These are phyloP conservation scores for Saccharata proteae DNA, from an alignment of 2,329 filamentous ascomycete genomes.

Conservation along the genomic window DNA sequence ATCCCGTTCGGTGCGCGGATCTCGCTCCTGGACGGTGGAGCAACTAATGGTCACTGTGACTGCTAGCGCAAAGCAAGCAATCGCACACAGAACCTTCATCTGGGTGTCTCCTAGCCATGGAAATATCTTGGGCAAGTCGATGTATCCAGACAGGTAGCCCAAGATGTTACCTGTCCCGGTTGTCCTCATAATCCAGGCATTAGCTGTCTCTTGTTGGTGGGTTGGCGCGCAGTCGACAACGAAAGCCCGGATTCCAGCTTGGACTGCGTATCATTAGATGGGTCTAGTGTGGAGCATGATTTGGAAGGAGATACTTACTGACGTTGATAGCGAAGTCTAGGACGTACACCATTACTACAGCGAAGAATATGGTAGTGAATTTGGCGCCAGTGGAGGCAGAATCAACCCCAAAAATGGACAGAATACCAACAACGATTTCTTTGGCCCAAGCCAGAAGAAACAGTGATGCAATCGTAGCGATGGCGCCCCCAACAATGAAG, in stretches of 20 bases:
- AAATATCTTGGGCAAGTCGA: constrained; percentile 61
- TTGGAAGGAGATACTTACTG: constrained; percentile 36
- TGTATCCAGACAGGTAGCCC: constrained; percentile 77
- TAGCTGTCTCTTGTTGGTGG: constrained; percentile 87
- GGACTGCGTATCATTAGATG: constrained; percentile 40
- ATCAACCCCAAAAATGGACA: constrained; percentile 60
- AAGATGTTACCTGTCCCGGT: constrained; percentile 83
- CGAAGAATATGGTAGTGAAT: constrained; percentile 58
- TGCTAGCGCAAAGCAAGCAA: constrained; percentile 64
- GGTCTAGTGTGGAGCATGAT: neutral
- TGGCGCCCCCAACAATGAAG: constrained; percentile 39
- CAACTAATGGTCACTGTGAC: constrained; percentile 62
- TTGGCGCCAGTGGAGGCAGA: constrained; percentile 53
- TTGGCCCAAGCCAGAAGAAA: constrained; percentile 38
- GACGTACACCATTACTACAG: constrained; percentile 77
- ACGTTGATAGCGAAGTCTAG: constrained; percentile 94
- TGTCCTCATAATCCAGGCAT: constrained; percentile 84
- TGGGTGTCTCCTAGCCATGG: constrained; percentile 78
- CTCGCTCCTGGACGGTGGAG: constrained; percentile 59
- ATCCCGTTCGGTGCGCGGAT: constrained; percentile 61
- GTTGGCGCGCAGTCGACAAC: constrained; percentile 87
- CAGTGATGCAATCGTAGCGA: constrained; percentile 37
- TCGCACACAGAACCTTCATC: constrained; percentile 82
- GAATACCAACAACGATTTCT: constrained; percentile 48
- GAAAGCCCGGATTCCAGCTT: constrained; percentile 82